These are phyloP conservation scores for Tetrahymena thermophila DNA, from an alignment of 73 alveolate species.

Conservation along the genomic window DNA sequence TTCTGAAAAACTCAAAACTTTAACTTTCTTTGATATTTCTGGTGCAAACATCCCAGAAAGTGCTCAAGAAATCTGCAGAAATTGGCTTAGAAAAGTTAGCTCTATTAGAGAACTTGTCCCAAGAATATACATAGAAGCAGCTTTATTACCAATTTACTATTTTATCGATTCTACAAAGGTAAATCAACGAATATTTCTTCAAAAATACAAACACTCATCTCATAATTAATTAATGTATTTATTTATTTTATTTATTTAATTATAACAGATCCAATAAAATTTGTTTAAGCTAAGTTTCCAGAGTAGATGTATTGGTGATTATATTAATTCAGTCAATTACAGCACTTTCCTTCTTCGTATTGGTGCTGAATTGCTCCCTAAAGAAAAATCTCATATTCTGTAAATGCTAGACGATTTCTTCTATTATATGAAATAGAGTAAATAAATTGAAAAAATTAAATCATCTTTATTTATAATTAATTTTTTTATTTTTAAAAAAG, in stretches of 20 bases:
- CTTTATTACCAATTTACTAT: slow-evolving; percentile 74
- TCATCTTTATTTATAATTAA: background rate
- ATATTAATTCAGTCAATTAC: slow-evolving; percentile 2
- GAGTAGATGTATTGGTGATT: slow-evolving; percentile 41
- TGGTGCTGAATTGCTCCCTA: slow-evolving; percentile 42
- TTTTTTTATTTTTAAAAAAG: background rate
- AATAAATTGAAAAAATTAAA: background rate
- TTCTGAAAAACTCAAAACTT: slow-evolving; percentile 48
- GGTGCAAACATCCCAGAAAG: slow-evolving; percentile 76
- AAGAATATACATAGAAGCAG: slow-evolving; percentile 87
- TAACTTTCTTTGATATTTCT: slow-evolving; percentile 65
- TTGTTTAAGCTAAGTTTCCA: slow-evolving; percentile 4
- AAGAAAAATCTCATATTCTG: slow-evolving; percentile 23
- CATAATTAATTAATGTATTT: background rate
- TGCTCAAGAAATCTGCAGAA: slow-evolving; percentile 83
- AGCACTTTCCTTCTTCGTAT: slow-evolving; percentile 13
- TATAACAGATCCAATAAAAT: background rate
- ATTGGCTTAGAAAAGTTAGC: slow-evolving; percentile 91
- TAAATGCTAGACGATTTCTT: slow-evolving; percentile 20
- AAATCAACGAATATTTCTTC: background rate
- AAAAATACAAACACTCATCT: background rate
- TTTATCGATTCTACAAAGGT: slow-evolving; percentile 32
- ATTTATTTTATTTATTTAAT: background rate
- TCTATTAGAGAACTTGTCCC: slow-evolving; percentile 95
- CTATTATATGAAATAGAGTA: slow-evolving; percentile 26